Evolutionary conservation across 441 rosid genomes (phyloP).

Genomic region (Gossypium gossypioides): DNA sequence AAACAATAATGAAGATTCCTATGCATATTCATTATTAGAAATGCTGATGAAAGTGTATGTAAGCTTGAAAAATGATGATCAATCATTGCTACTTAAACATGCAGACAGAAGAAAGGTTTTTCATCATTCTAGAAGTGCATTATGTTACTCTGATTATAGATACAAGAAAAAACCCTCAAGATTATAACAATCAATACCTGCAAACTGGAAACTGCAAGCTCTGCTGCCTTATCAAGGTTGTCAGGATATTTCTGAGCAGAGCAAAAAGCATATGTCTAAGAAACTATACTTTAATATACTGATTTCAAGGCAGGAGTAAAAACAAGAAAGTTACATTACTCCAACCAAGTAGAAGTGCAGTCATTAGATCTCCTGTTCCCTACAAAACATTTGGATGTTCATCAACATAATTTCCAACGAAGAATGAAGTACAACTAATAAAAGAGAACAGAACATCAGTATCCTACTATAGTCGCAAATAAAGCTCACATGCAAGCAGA

Average conservation of each 20-base stretch:
- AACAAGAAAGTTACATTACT: conserved; percentile 58
- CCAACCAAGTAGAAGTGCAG: conserved; percentile 97
- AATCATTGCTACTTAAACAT: not conserved
- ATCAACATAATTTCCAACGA: not conserved
- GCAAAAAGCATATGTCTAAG: conserved; percentile 3
- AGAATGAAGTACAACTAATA: not conserved
- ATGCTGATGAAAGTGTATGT: not conserved
- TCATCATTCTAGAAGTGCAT: not conserved
- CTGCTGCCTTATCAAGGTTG: conserved; percentile 77
- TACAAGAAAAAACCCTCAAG: not conserved
- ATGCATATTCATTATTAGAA: not conserved
- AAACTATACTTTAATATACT: not conserved
- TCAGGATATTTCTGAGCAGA: conserved; percentile 71
- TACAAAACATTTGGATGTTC: conserved; percentile 23
- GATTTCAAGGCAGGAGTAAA: not conserved
- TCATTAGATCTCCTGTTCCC: conserved; percentile 98
- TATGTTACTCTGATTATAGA: not conserved
- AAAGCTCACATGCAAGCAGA: not conserved
- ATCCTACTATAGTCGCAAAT: not conserved
- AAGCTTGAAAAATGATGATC: not conserved
- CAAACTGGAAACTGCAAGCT: conserved; percentile 93
- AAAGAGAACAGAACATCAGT: not conserved
- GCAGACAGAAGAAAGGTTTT: not conserved
- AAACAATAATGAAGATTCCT: not conserved
- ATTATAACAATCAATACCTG: conserved; percentile 43